Percentiles rank a stretch among this genome's conserved stretches.
These are phyloP conservation scores for Suillus tomentosus DNA, from an alignment of 768 basidiomycete genomes.

Conservation along the genomic window DNA sequence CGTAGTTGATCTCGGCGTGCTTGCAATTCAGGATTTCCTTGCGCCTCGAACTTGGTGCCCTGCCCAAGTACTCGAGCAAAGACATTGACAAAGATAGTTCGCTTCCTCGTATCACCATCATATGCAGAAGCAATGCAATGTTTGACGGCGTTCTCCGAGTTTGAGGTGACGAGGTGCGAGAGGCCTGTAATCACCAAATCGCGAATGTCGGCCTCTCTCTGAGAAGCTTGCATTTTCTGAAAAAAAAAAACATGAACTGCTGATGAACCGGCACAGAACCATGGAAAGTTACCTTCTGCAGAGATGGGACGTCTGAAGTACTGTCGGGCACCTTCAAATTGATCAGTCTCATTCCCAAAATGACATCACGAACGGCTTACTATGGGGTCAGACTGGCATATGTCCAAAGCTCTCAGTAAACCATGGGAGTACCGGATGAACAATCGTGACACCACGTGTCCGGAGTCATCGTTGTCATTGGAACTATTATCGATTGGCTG, in stretches of 20 bases:
- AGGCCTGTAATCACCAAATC: constrained; percentile 81
- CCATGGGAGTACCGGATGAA: constrained; percentile 78
- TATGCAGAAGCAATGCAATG: constrained; percentile 83
- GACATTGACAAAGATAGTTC: constrained; percentile 81
- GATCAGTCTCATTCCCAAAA: constrained; percentile 10
- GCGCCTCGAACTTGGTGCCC: constrained; percentile 75
- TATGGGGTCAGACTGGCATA: constrained; percentile 47
- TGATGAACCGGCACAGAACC: background rate
- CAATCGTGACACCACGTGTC: constrained; percentile 71
- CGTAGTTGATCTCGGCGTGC: constrained; percentile 54
- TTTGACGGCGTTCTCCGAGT: constrained; percentile 87
- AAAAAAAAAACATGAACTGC: constrained; percentile 14
- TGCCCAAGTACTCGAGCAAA: constrained; percentile 80
- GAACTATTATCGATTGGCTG: constrained; percentile 54
- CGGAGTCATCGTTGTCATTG: constrained; percentile 60
- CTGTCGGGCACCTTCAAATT: constrained; percentile 47
- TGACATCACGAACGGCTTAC: constrained; percentile 33
- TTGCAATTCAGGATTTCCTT: constrained; percentile 49
- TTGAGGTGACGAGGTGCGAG: constrained; percentile 78
- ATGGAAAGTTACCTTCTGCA: constrained; percentile 41
- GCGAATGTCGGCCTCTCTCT: constrained; percentile 62
- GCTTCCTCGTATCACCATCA: constrained; percentile 65
- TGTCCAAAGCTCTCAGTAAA: constrained; percentile 61
- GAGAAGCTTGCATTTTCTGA: constrained; percentile 47
- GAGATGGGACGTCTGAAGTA: constrained; percentile 49